Base-by-base conservation (phyloP, 257 asterid species). In the Solanum neorickii region DNA sequence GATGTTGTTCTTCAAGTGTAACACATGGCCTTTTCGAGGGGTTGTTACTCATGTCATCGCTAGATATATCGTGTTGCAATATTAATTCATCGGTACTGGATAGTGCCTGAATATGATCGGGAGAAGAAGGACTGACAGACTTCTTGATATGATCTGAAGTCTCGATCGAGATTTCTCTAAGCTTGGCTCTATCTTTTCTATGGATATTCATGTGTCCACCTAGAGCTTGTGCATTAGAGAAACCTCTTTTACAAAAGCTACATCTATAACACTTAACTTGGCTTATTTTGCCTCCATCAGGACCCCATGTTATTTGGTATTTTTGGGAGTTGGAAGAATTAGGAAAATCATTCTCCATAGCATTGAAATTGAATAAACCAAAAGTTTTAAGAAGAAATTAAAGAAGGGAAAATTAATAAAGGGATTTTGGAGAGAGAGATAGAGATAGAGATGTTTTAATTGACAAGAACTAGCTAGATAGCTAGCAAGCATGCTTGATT, bases 171-270 rank as follows among this genome's bases (percentile, higher is more conserved):
- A 90, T 85, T 41, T 94, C 93, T 52, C 56, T 86, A 42, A 94
- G 96, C 85, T 90, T 93, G 2, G 96, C 97, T 82, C 97, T 90
- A 77, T 94, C 98, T 89, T 88, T 95, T 65, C 98, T 83, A 87
- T 95, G 98, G 14, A 94, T 92, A 83, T 94, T 95, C 98, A 94
- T 94, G 84, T 95, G 98, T 41, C 98, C 98, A 15, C 98, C 97
- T 33, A 95, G 88, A 5, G 98, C 98, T 80, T 94, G 97, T 2
- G 98, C 97, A 89, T 94, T 95, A 7, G 96, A 92, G 59, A 95
- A 95, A 0, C 94, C 94, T 37, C 95, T 89, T 83, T 90, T 90
- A 86, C 98, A 95, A 87, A 95, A 95, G 7, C 89, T 88, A 90
- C 98, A 95, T 59, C 83, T 84, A 20, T 89, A 95, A 21, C 91